Percentiles rank a stretch among this genome's conserved stretches.
These are phyloP conservation scores for Tylopilus felleus DNA, from an alignment of 768 basidiomycete species.

Conservation along the genomic window DNA sequence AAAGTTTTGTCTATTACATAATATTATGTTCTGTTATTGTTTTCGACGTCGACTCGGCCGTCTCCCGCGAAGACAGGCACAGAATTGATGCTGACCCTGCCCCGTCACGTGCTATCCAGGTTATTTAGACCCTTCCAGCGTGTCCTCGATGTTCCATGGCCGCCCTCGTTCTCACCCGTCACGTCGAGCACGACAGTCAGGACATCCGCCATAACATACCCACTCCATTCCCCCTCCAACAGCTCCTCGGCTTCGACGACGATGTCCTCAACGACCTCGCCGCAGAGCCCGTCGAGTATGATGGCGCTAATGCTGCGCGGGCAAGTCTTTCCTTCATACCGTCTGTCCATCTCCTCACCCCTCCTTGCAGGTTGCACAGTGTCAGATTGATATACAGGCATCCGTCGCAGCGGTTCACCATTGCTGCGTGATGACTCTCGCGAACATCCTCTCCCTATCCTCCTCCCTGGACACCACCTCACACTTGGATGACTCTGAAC, in stretches of 20 bases:
- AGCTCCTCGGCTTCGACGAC: conserved; percentile 8
- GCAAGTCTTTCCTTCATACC: background rate
- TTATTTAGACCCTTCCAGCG: too few species aligned
- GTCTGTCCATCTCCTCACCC: background rate
- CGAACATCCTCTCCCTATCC: conserved; percentile 62
- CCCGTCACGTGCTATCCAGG: too few species aligned
- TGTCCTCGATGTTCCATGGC: conserved; percentile 17
- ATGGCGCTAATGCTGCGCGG: conserved; percentile 1
- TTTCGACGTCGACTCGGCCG: too few species aligned
- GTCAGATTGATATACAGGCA: conserved; percentile 59
- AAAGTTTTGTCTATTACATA: too few species aligned
- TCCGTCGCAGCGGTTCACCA: conserved; percentile 73
- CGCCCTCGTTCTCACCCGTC: conserved; percentile 23
- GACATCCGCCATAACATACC: conserved; percentile 15
- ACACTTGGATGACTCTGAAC: conserved; percentile 56
- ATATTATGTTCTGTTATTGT: too few species aligned
- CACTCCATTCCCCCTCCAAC: conserved; percentile 22
- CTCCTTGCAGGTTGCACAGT: conserved; percentile 4
- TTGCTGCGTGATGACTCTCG: conserved; percentile 71
- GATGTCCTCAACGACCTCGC: conserved; percentile 24
- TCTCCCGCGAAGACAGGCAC: too few species aligned
- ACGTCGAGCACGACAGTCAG: background rate
- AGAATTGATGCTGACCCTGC: too few species aligned
- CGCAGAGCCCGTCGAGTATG: conserved; percentile 20
- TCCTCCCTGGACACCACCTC: conserved; percentile 3